Evolutionary conservation across 1,284 basidiomycete genomes (phyloP).

Genomic region (Ceratobasidium sp.): DNA sequence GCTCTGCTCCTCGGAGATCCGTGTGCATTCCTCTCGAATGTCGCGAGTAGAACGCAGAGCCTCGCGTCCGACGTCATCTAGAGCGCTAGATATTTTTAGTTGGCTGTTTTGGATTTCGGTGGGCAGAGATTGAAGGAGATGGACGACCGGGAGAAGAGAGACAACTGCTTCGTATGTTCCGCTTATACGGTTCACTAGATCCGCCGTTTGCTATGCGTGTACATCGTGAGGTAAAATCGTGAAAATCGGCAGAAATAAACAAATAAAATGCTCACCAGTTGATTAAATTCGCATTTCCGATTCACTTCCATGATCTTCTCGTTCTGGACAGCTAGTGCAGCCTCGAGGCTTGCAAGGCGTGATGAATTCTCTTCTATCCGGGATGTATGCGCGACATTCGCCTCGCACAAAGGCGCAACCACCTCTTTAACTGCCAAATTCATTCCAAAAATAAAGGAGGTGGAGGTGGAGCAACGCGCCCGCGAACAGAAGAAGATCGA

Average conservation of each 20-base stretch:
- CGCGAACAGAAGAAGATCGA: not conserved
- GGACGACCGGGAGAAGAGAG: slow-evolving; percentile 18
- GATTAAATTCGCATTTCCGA: not conserved
- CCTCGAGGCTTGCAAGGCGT: slow-evolving; percentile 18
- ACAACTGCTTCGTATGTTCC: slow-evolving; percentile 15
- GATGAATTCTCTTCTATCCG: slow-evolving; percentile 3
- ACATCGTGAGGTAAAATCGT: too few relatives aligned
- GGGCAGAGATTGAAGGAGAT: slow-evolving; percentile 10
- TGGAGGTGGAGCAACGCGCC: not conserved
- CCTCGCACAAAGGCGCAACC: not conserved
- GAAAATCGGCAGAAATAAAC: not conserved
- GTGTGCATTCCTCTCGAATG: not conserved
- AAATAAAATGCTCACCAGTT: slow-evolving; percentile 4
- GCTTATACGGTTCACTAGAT: slow-evolving; percentile 2
- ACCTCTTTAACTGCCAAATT: slow-evolving; percentile 13
- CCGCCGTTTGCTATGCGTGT: not conserved
- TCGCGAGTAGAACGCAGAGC: slow-evolving; percentile 4
- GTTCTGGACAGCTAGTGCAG: slow-evolving; percentile 12
- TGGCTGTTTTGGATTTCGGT: slow-evolving; percentile 26
- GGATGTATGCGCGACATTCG: slow-evolving; percentile 41
- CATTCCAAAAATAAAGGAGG: not conserved
- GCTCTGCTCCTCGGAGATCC: slow-evolving; percentile 17
- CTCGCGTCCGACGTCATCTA: not conserved
- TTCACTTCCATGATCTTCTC: not conserved
- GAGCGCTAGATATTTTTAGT: not conserved